Evolutionary conservation across 2,329 filamentous ascomycete species (phyloP).

Genomic region (Colletotrichum eleusines): DNA sequence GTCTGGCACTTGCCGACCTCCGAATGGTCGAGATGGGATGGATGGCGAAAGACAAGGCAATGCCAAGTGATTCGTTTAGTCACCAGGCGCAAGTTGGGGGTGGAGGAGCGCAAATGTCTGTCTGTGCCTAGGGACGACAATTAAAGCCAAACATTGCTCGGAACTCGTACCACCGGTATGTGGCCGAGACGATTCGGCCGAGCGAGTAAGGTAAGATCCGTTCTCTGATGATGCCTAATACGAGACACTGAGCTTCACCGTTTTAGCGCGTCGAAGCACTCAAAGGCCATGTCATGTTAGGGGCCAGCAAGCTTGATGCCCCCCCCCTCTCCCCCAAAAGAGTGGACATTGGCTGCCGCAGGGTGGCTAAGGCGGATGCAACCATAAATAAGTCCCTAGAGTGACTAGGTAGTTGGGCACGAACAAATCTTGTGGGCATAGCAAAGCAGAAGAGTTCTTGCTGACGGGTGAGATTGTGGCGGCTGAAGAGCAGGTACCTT

Average conservation of each 20-base stretch:
- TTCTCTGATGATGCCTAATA: not conserved
- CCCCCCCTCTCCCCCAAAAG: not conserved
- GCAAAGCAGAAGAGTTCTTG: not conserved
- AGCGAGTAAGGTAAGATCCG: not conserved
- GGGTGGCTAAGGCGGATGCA: not conserved
- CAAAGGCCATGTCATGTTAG: not conserved
- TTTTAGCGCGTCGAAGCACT: not conserved
- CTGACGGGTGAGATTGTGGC: slow-evolving; percentile 20
- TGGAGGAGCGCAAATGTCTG: not conserved
- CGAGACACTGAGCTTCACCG: not conserved
- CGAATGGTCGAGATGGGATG: too few relatives aligned
- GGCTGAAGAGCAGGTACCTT: slow-evolving; percentile 21
- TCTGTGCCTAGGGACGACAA: not conserved
- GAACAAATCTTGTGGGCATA: not conserved
- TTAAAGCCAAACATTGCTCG: not conserved
- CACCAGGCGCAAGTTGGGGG: not conserved
- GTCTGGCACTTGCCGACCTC: not conserved
- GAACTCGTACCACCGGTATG: slow-evolving; percentile 1
- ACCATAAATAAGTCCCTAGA: not conserved
- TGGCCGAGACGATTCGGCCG: not conserved
- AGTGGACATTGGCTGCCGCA: not conserved
- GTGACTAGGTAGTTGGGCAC: not conserved
- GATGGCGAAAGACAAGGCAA: not conserved
- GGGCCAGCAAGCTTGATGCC: not conserved
- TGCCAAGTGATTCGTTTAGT: slow-evolving; percentile 11